Percentiles rank a stretch among this genome's conserved stretches.
phyloP scores from a whole-genome alignment of 2,329 filamentous ascomycete species.

The Ploettnerulaceae sp. region DNA sequence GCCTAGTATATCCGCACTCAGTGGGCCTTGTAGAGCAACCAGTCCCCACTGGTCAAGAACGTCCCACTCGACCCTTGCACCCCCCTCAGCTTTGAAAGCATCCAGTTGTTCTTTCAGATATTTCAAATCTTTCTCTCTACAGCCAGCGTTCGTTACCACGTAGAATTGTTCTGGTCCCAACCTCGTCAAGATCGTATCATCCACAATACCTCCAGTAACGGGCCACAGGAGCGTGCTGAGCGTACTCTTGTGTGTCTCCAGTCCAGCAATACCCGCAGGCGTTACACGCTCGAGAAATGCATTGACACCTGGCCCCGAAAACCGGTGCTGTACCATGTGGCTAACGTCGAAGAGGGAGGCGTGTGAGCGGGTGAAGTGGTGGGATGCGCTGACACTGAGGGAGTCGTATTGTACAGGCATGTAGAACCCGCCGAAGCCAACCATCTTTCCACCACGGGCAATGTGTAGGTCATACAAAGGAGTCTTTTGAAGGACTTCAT shows the following conservation, averaged over 20 bases:
- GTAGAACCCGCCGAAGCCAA: conserved; percentile 86
- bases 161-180: conserved; percentile 75
- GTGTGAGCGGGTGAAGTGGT: conserved; percentile 82
- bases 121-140: conserved; percentile 78
- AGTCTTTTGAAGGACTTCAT: conserved; percentile 51
- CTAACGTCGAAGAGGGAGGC: conserved; percentile 92
- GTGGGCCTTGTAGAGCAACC: conserved; percentile 83
- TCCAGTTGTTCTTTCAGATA: conserved; percentile 70
- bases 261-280: conserved; percentile 63
- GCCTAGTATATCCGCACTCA: conserved; percentile 64
- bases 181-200: conserved; percentile 87
- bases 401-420: conserved; percentile 90
- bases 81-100: conserved; percentile 50
- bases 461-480: conserved; percentile 76
- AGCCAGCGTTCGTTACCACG: conserved; percentile 92
- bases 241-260: conserved; percentile 66
- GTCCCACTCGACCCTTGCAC: conserved; percentile 60
- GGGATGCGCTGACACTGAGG: conserved; percentile 74
- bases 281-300: conserved; percentile 81
- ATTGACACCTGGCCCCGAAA: conserved; percentile 74
- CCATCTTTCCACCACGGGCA: conserved; percentile 81
- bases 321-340: conserved; percentile 91
- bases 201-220: conserved; percentile 81
- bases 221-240: conserved; percentile 81
- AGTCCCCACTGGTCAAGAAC: conserved; percentile 70